These are phyloP conservation scores for Astrephomene gubernaculifera DNA, from an alignment of 139 green algal genomes.

Conservation along the genomic window DNA sequence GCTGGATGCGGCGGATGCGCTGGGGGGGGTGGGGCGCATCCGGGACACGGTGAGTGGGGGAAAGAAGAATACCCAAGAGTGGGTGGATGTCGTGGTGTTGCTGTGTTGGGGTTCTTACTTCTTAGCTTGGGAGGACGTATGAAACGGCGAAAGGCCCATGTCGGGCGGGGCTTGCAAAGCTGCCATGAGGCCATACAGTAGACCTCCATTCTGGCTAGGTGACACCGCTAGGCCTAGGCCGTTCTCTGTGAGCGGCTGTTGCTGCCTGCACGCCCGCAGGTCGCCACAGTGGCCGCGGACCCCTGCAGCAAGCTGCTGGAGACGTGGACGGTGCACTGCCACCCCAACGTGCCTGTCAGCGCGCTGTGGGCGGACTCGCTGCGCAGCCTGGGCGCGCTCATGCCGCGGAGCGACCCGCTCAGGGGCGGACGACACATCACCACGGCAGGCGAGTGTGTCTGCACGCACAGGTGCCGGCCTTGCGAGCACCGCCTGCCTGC, in stretches of 20 bases:
- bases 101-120: too few species aligned
- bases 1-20: constrained; percentile 32
- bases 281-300: constrained; percentile 47
- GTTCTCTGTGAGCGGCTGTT: too few species aligned
- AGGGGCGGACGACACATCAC: constrained; percentile 17
- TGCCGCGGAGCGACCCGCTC: constrained; percentile 13
- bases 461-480: too few species aligned
- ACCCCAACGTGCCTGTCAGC: neutral
- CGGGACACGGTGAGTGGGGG: constrained; percentile 57
- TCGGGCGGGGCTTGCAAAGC: too few species aligned
- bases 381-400: constrained; percentile 7
- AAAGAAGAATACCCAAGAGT: too few species aligned
- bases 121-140: too few species aligned
- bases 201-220: too few species aligned
- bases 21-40: constrained; percentile 38
- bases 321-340: constrained; percentile 38
- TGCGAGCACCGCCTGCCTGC: too few species aligned
- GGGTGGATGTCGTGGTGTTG: too few species aligned
- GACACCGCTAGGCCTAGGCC: too few species aligned
- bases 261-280: constrained; percentile 44
- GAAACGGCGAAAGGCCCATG: neutral
- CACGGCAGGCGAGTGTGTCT: constrained; percentile 23
- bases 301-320: constrained; percentile 59
- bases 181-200: too few species aligned
- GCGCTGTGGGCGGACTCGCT: constrained; percentile 30